Evolutionary conservation across 2,329 filamentous ascomycete species (phyloP).

Genomic region (Dryadomyces sulphureus): DNA sequence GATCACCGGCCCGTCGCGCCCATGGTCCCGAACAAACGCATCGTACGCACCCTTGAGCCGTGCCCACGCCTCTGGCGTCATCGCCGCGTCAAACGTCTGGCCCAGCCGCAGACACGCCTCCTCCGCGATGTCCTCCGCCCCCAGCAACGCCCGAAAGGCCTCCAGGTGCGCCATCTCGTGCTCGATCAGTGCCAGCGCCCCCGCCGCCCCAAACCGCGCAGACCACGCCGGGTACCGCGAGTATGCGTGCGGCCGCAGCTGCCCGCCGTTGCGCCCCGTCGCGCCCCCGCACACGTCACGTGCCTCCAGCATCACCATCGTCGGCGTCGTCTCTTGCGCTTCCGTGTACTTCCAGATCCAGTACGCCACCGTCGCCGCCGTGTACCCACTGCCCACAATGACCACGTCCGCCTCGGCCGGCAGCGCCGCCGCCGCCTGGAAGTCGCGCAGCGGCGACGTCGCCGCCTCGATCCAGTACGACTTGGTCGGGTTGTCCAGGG

Average conservation of each 20-base stretch:
- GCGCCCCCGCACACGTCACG: constrained; percentile 51
- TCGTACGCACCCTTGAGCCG: constrained; percentile 1
- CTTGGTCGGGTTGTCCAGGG: constrained; percentile 27
- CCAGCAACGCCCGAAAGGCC: background rate
- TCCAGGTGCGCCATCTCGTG: constrained; percentile 3
- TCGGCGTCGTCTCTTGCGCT: constrained; percentile 6
- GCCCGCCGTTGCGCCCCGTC: constrained; percentile 36
- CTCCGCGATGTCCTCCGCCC: background rate
- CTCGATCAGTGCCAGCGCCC: background rate
- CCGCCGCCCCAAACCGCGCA: background rate
- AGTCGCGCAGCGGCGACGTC: constrained; percentile 32
- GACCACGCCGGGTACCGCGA: constrained; percentile 1
- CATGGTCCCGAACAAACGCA: background rate
- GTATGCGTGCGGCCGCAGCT: constrained; percentile 3
- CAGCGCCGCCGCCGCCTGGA: constrained; percentile 30
- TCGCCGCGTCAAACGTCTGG: constrained; percentile 2
- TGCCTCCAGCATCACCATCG: constrained; percentile 48
- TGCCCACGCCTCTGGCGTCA: constrained; percentile 1
- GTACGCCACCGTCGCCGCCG: constrained; percentile 41
- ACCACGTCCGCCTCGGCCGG: constrained; percentile 41
- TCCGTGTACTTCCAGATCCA: constrained; percentile 6
- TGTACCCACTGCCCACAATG: constrained; percentile 50
- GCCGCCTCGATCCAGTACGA: constrained; percentile 47
- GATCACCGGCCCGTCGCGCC: constrained; percentile 1
- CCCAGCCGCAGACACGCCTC: background rate